These are phyloP conservation scores for Ramichloridium luteum DNA, from an alignment of 2,329 filamentous ascomycete genomes.

Conservation along the genomic window DNA sequence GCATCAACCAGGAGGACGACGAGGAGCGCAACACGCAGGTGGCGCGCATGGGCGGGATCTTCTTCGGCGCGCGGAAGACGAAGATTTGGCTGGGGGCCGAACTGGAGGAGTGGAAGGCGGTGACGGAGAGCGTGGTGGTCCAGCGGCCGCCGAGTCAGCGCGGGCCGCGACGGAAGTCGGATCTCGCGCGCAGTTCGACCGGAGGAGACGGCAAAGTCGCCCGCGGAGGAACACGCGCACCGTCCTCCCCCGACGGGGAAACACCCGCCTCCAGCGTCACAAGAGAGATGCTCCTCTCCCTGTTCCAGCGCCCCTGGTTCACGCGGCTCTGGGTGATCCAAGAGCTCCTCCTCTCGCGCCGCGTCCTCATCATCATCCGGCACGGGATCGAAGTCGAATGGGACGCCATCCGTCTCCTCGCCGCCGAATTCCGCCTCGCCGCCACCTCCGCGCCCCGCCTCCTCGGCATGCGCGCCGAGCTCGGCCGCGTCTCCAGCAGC, in stretches of 20 bases:
- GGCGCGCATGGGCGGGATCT: constrained; percentile 5
- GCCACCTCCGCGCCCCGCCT: too few relatives aligned
- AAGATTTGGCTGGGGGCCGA: constrained; percentile 8
- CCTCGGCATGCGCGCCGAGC: not conserved
- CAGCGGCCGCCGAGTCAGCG: not conserved
- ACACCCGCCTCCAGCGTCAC: too few relatives aligned
- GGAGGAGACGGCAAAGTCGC: too few relatives aligned
- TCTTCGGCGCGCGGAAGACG: constrained; percentile 5
- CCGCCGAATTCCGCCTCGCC: too few relatives aligned
- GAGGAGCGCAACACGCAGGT: constrained; percentile 5
- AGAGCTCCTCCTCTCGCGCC: constrained; percentile 2
- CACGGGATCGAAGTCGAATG: constrained; percentile 1
- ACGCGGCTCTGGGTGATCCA: constrained; percentile 3
- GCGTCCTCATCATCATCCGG: constrained; percentile 1
- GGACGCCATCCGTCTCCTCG: too few relatives aligned
- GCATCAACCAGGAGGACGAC: constrained; percentile 6
- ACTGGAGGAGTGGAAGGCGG: not conserved
- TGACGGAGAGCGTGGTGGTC: constrained; percentile 1
- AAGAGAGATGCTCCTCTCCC: too few relatives aligned
- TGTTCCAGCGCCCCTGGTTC: constrained; percentile 4
- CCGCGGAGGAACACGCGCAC: too few relatives aligned
- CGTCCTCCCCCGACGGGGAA: too few relatives aligned
- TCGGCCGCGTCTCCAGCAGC: not conserved
- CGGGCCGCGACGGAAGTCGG: not conserved
- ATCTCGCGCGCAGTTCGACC: not conserved